Base-by-base conservation (phyloP, 2,329 filamentous ascomycete genomes). In the Xylaria sp. region DNA sequence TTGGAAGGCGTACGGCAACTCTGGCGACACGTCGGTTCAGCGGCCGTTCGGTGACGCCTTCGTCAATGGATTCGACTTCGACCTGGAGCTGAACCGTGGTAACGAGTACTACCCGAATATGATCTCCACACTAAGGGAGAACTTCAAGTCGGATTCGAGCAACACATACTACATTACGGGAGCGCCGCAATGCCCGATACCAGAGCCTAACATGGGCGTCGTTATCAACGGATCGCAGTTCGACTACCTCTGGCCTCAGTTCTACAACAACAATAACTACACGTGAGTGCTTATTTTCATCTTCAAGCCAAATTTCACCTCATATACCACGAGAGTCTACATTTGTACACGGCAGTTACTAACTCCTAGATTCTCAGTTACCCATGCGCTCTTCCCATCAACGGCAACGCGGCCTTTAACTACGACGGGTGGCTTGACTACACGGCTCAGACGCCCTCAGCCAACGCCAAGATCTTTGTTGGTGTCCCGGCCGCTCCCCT, bases 21-120 rank as follows among this genome's bases (percentile, higher is more conserved):
- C 79, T 0, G 79, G 76, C 2, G 73, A 71, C 44, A 78, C 74
- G 32, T 72, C 66, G 0, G 76, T 75, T 13, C 77, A 79, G 12
- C 80, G 85, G 25, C 85, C 85, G 8, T 85, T 86, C 70, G 84
- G 84, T 48, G 75, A 81, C 68, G 81, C 82, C 44, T 76, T 82
- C 3, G 82, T 88, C 25, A 69, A 72, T 28, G 71, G 71, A 15
- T 72, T 72, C 58, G 71, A 72, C 55, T 72, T 72, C 46, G 71
- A 72, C n/a, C 15, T 72, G 39, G 84, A 88, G 73, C 84, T 70
- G 46, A 74, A 73, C 73, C 74, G 61, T 18, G 80, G 80, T 23
- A 81, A 78, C 70, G 69, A 78, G 46, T 80, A 78, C 67, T 81
- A 82, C 67, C 77, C 77, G 34, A 74, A 70, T 67, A 74, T 78